Evolutionary conservation across 192 early-diverging fungal genomes (phyloP), one percentile per base, ranked within the genome.

Genomic region (Backusella westeae): DNA sequence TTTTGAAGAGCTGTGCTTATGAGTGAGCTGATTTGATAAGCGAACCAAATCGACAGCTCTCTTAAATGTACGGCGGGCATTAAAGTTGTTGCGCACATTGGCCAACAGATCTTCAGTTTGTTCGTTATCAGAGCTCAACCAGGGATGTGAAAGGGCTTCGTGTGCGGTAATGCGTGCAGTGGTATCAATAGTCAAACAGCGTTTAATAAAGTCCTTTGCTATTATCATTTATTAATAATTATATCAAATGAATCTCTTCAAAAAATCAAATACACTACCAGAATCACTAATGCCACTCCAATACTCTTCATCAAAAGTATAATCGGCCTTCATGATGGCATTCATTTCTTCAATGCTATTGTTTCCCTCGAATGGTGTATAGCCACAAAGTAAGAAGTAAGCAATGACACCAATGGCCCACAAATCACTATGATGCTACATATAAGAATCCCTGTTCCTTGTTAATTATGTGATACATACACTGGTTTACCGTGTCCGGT

Each of bases 401-500:
- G 93, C 85, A 71, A 94, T 90, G 14, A 93, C 90, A 59, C 93
- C 93, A 44, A 92, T 84, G 1, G 93, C 93, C 94, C 94, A 95
- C 88, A 95, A 88, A 52, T 94, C 93, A 15, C 81, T 83, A 74
- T 21, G 1, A 41, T 66, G 21, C 3, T 0, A 67, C 7, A 36
- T 19, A 36, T 34, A 21, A 39, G 38, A 39, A 39, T 39, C 38
- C 12, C 19, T 26, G 10, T 53, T 21, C 4, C 38, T 32, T 35
- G 35, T 3, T 26, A 44, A 6, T 26, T 6, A 2, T 5, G 26
- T 49, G 3, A 35, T 17, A 74, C 81, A 71, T 83, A 83, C 81
- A 94, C 93, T n/a, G 91, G 89, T 77, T 88, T 90, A 34, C 91
- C 92, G 53, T 96, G 89, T 2, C 91, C 90, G 0, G 76, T 75